phyloP scores from a whole-genome alignment of 352 stramenopile genomes.

The Elongisporangium anandrum region DNA sequence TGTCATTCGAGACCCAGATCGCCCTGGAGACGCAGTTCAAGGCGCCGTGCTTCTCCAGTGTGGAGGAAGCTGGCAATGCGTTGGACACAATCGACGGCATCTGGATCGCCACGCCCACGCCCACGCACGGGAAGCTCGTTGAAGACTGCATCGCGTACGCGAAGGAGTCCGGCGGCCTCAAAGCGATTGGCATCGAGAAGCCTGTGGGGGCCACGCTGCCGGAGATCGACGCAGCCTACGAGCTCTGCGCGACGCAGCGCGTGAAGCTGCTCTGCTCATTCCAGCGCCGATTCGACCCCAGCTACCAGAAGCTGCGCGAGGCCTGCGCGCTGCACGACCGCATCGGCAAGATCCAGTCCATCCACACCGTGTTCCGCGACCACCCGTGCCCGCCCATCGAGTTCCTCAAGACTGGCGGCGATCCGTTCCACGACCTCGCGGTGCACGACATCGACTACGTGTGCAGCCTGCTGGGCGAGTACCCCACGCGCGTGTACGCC shows the following conservation, averaged over 20 bases:
- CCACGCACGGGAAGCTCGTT: constrained; percentile 57
- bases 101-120: constrained; percentile 76
- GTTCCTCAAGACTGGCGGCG: constrained; percentile 84
- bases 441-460: constrained; percentile 93
- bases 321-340: constrained; percentile 37
- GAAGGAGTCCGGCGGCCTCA: constrained; percentile 11
- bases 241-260: constrained; percentile 31
- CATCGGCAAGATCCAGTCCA: constrained; percentile 69
- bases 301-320: constrained; percentile 57
- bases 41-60: constrained; percentile 26
- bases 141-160: constrained; percentile 18
- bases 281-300: constrained; percentile 90
- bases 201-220: constrained; percentile 47
- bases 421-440: constrained; percentile 90
- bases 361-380: constrained; percentile 89
- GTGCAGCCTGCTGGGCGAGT: constrained; percentile 68
- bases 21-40: constrained; percentile 42
- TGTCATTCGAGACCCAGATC: constrained; percentile 7
- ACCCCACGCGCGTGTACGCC: constrained; percentile 79
- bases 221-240: constrained; percentile 64
- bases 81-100: constrained; percentile 38
- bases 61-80: constrained; percentile 22
- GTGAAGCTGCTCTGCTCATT: constrained; percentile 89
- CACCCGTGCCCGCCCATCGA: constrained; percentile 84
- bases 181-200: constrained; percentile 74